Evolutionary conservation across 2,329 filamentous ascomycete genomes (phyloP).

Genomic region (Colletotrichum sansevieriae): DNA sequence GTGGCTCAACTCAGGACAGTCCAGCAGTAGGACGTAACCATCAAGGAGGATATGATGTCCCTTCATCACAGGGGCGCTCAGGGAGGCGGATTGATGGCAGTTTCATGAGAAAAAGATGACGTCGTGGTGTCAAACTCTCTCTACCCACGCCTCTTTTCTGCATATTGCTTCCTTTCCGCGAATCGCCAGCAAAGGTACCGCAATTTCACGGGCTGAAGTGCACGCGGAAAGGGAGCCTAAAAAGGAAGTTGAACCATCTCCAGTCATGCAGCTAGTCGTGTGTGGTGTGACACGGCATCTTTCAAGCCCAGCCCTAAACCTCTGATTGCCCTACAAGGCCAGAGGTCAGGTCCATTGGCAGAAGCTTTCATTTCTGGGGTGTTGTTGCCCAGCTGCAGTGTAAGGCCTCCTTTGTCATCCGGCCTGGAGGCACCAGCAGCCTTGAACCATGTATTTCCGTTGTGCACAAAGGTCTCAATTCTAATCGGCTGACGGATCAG

Average conservation of each 20-base stretch:
- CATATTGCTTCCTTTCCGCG: slow-evolving; percentile 9
- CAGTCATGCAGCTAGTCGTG: slow-evolving; percentile 28
- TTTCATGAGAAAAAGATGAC: slow-evolving; percentile 12
- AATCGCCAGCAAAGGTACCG: slow-evolving; percentile 23
- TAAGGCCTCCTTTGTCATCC: background rate
- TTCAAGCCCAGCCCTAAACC: slow-evolving; percentile 34
- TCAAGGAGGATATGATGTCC: slow-evolving; percentile 1
- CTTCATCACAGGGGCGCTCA: background rate
- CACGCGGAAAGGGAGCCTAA: slow-evolving; percentile 18
- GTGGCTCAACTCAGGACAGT: slow-evolving; percentile 6
- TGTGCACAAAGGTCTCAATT: slow-evolving; percentile 14
- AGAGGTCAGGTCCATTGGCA: slow-evolving; percentile 11
- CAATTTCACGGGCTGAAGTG: slow-evolving; percentile 5
- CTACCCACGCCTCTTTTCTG: slow-evolving; percentile 18
- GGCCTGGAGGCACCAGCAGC: background rate
- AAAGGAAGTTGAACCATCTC: slow-evolving; percentile 17
- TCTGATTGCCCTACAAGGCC: slow-evolving; percentile 33
- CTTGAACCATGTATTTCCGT: background rate
- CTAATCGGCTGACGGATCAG: slow-evolving; percentile 27
- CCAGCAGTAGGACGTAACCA: background rate
- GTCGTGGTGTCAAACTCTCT: slow-evolving; percentile 6
- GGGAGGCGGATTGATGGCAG: background rate
- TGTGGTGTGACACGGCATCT: slow-evolving; percentile 27
- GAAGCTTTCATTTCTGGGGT: background rate
- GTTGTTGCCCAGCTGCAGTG: slow-evolving; percentile 1